Evolutionary conservation across 768 basidiomycete genomes (phyloP), one percentile per base, ranked within the genome.

Genomic region (Auricularia sp.): DNA sequence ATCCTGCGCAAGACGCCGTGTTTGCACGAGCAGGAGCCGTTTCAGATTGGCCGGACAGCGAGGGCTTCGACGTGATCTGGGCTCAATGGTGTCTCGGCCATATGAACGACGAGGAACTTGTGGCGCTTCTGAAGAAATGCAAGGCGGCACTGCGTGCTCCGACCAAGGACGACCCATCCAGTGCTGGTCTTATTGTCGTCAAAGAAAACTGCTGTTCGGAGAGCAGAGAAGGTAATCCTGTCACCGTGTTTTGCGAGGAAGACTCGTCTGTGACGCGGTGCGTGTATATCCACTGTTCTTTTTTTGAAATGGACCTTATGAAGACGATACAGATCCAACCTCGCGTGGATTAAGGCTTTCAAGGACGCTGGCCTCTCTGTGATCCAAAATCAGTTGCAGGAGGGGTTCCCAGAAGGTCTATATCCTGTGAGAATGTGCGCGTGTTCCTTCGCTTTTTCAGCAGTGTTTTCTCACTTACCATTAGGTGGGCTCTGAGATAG

Each of bases 71-170:
- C 74, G 83, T 94, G 62, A 83, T 96, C 64, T 94, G 92, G 95
- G 92, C 91, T 70, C 96, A 99, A 74, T 98, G 96, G 96, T 96
- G 95, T 77, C 81, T 98, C 16, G 91, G 92, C 2, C 91, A 95
- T 77, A 80, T 97, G 65, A 83, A 79, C 63, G 86, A 95, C 72
- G 71, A 72, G 7, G 90, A 96, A 72, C 82, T 98, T 29, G 81
- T 92, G 34, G 73, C 77, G 2, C 98, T 98, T 76, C 80, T 98
- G 68, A 77, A 80, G 68, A 79, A 86, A 59, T 81, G 87, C 66
- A 79, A 80, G 59, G 76, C 74, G 2, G 84, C 92, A 0, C 72
- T 98, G 64, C 79, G 86, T n/a, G 71, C 72, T 59, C 71, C 70
- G 39, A 74, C 71, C 1, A 69, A 74, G 51, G 56, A 59, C 56